A percentile compares a stretch with the other conserved stretches of the same genome.
phyloP scores from a whole-genome alignment of 805 yeast species.

The Sugiyamaella chiloensis region DNA sequence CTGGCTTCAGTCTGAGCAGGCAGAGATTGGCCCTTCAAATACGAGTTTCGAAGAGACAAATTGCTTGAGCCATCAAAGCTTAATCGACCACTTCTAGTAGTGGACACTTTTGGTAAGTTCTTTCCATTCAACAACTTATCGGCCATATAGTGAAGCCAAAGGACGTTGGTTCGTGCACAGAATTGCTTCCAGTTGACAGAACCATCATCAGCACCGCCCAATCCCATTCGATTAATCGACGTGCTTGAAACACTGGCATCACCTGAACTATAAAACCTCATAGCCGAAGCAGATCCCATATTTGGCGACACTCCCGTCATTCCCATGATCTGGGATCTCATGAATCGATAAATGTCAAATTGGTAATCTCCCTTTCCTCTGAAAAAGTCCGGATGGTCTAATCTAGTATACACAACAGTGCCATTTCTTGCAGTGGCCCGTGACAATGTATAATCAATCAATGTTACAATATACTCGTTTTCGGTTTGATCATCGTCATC shows the following conservation, averaged over 20 bases:
- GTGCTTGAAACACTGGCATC: not conserved
- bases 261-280: not conserved
- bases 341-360: constrained; percentile 56
- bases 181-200: constrained; percentile 44
- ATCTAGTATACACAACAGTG: constrained; percentile 44
- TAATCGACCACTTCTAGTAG: constrained; percentile 24
- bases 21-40: constrained; percentile 11
- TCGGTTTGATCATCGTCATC: constrained; percentile 17
- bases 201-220: not conserved
- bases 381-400: constrained; percentile 63
- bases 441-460: constrained; percentile 58
- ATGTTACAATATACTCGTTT: constrained; percentile 36
- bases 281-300: not conserved
- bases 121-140: constrained; percentile 48
- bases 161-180: constrained; percentile 50
- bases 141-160: constrained; percentile 64
- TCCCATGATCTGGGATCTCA: constrained; percentile 39
- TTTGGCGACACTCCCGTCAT: not conserved
- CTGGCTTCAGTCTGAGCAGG: constrained; percentile 20
- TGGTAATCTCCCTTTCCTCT: constrained; percentile 59
- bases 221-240: not conserved
- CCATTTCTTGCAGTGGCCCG: constrained; percentile 39
- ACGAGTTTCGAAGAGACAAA: constrained; percentile 21
- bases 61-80: constrained; percentile 22
- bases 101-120: constrained; percentile 17